Percentiles rank a stretch among this genome's conserved stretches.
Evolutionary conservation across 176 grass and related monocot genomes (phyloP).

Genomic region (Hordeum vulgare): MorexV3_pseudomolecules_assembly NC_058522.1:569398857-569399356

Average conservation of each 20-base stretch:
- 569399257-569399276: conserved; percentile 84
- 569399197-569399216: conserved; percentile 71
- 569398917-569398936: not conserved
- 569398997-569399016: not conserved
- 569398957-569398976: conserved; percentile 32
- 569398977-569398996: not conserved
- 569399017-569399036: conserved; percentile 23
- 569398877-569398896: conserved; percentile 6
- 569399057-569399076: conserved; percentile 59
- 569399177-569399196: conserved; percentile 37
- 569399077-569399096: conserved; percentile 80
- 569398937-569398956: conserved; percentile 28
- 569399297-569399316: conserved; percentile 61
- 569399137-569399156: not conserved
- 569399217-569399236: conserved; percentile 51
- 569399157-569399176: not conserved
- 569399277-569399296: conserved; percentile 94
- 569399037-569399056: conserved; percentile 78
- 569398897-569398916: not conserved
- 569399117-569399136: not conserved
- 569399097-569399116: conserved; percentile 45
- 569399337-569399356: conserved; percentile 76
- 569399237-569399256: conserved; percentile 68
- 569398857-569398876: too few relatives aligned
- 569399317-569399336: conserved; percentile 72